A percentile compares a stretch with the other conserved stretches of the same genome.
Evolutionary conservation across 2,329 filamentous ascomycete genomes (phyloP).

Genomic region (Ophiocordyceps camponoti-saundersi): DNA sequence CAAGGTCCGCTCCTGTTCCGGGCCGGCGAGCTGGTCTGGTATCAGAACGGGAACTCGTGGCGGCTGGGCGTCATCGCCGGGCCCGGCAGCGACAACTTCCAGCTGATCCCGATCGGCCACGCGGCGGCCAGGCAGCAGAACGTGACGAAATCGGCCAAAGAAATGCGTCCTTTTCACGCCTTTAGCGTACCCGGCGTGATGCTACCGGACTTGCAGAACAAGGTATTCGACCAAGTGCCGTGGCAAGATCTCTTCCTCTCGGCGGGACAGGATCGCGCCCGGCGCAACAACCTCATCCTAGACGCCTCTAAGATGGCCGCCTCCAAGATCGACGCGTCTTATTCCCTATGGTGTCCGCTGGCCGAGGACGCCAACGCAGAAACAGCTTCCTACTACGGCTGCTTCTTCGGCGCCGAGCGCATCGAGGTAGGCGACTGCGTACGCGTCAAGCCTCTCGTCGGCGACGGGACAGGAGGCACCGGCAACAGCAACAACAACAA

Average conservation of each 20-base stretch:
- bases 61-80: conserved; percentile 26
- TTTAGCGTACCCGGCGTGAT: conserved; percentile 30
- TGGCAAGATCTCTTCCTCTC: conserved; percentile 22
- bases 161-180: conserved; percentile 32
- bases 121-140: conserved; percentile 18
- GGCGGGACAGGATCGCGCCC: conserved; percentile 16
- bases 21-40: conserved; percentile 33
- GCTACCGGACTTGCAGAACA: conserved; percentile 20
- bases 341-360: conserved; percentile 27
- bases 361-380: conserved; percentile 14
- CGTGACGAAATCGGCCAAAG: conserved; percentile 19
- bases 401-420: conserved; percentile 34
- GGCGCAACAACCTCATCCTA: conserved; percentile 23
- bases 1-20: conserved; percentile 23
- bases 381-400: conserved; percentile 23
- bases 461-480: conserved; percentile 12
- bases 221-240: conserved; percentile 21
- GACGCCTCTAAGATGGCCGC: conserved; percentile 35
- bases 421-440: conserved; percentile 30
- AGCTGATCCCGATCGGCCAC: conserved; percentile 24
- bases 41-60: conserved; percentile 27
- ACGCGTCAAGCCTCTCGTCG: conserved; percentile 23
- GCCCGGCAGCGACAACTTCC: conserved; percentile 13
- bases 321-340: conserved; percentile 28
- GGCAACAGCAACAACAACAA: background rate